Evolutionary conservation across 495 filamentous ascomycete species (phyloP).

Genomic region (Delitschia confertaspora): DNA sequence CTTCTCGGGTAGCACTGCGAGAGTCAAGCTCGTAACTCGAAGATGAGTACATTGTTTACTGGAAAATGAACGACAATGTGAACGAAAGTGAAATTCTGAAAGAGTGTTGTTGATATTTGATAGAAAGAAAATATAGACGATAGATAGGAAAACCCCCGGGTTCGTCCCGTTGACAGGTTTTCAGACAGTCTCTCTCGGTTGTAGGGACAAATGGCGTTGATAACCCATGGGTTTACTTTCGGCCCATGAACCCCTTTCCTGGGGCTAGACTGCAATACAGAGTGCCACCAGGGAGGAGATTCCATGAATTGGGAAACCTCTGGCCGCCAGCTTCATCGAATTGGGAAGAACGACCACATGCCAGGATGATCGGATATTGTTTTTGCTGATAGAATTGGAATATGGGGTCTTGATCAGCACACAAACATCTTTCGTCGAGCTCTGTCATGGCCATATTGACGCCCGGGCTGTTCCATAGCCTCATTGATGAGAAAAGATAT

Average conservation of each 20-base stretch:
- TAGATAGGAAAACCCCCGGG: conserved; percentile 2
- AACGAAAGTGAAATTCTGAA: background rate
- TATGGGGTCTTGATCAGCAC: background rate
- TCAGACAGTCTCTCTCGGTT: too few relatives aligned
- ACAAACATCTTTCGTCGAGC: background rate
- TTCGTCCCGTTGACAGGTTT: too few relatives aligned
- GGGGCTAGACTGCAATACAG: too few relatives aligned
- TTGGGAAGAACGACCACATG: background rate
- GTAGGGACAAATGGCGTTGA: too few relatives aligned
- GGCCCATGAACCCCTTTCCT: too few relatives aligned
- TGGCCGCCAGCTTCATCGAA: background rate
- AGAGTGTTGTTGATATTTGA: background rate
- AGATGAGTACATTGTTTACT: conserved; percentile 2
- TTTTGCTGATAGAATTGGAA: background rate
- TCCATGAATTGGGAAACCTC: background rate
- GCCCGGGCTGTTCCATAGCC: background rate
- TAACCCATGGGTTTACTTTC: too few relatives aligned
- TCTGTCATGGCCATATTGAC: conserved; percentile 9
- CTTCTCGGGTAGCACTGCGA: conserved; percentile 7
- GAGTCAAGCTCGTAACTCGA: conserved; percentile 17
- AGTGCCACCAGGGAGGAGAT: too few relatives aligned
- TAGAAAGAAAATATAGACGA: conserved; percentile 4
- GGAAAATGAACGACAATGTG: background rate
- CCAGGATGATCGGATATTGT: conserved; percentile 4
- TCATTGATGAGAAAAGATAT: too few relatives aligned